Percentiles rank a stretch among this genome's conserved stretches.
Conservation (phyloP, 2,329 filamentous ascomycete species). For the Raffaelea arxii region DNA sequence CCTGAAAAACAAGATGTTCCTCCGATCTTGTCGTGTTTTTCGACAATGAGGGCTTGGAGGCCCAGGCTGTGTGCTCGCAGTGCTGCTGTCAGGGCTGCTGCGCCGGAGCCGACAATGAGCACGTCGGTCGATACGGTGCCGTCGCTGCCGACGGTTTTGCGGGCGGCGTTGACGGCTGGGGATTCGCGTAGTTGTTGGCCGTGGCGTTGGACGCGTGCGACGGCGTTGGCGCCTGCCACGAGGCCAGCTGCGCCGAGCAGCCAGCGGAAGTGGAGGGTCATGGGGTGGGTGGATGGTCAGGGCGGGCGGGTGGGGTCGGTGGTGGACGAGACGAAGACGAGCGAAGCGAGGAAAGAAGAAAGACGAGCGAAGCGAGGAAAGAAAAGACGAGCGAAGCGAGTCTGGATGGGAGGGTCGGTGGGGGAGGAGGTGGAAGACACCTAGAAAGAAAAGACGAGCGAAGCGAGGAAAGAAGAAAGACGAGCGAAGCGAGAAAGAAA, state of each 20-base stretch:
- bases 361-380: no score
- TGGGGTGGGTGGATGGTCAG: no score
- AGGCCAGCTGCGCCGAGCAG: neutral
- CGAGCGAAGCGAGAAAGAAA: no score
- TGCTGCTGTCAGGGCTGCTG: conserved; percentile 21
- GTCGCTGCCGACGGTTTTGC: conserved; percentile 4
- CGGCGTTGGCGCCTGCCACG: conserved; percentile 2
- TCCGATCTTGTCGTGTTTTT: conserved; percentile 22
- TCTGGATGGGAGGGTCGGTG: no score
- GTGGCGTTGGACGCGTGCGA: conserved; percentile 4
- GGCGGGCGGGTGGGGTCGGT: no score
- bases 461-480: no score
- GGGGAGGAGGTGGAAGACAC: no score
- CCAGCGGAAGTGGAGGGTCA: no score
- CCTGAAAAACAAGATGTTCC: conserved; percentile 26
- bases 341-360: no score
- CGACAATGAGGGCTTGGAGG: conserved; percentile 19
- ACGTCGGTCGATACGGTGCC: conserved; percentile 10
- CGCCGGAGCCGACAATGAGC: conserved; percentile 24
- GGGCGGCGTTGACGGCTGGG: conserved; percentile 4
- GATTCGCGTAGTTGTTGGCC: conserved; percentile 5
- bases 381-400: no score
- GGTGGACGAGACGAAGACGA: no score
- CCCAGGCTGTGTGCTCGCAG: conserved; percentile 16
- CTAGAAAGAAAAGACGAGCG: no score